Evolutionary conservation across 2,329 filamentous ascomycete species (phyloP), one percentile per base, ranked within the genome.

Genomic region (Fusarium floridanum): DNA sequence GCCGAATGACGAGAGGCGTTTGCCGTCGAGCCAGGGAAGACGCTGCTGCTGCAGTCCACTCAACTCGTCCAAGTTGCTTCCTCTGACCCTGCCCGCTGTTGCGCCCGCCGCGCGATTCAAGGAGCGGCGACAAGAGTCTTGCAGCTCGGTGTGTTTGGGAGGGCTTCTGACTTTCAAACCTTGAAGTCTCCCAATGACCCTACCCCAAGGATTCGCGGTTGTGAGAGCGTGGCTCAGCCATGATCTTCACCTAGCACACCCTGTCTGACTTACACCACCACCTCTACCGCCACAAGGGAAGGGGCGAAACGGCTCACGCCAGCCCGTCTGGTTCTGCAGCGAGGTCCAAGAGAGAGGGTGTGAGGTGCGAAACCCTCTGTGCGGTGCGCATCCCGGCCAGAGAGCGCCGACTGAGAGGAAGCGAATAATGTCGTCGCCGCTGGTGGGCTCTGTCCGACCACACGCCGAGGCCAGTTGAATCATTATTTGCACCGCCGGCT

Each of bases 191-290:
- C 57, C 57, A 39, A 36, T 63, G 57, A 66, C 53, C 34, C 48
- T 34, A 64, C 43, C 50, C 60, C 61, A 56, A 70, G 68, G 64
- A 72, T 75, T 43, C 64, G 68, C 62, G 56, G 74, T 68, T 56
- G 69, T 74, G 72, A 75, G 72, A 70, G 72, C 72, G 72, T 75
- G 68, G 68, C 68, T 75, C 72, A 75, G 66, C 59, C 56, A 66
- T 74, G 64, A 74, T 70, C 72, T 73, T 59, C 68, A 55, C 50
- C 62, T 53, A 73, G 53, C 59, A 53, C 68, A 73, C 72, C 69
- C 69, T 70, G 72, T 56, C 59, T 57, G 60, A 74, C 72, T 74
- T 74, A 74, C 72, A 74, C 64, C 61, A 70, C 68, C 72, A 70
- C 72, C 61, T 64, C 27, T 43, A 22, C 69, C 72, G 72, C 72